Evolutionary conservation across 371 early-diverging fungal genomes (phyloP).

Genomic region (Mortierella sp.): DNA sequence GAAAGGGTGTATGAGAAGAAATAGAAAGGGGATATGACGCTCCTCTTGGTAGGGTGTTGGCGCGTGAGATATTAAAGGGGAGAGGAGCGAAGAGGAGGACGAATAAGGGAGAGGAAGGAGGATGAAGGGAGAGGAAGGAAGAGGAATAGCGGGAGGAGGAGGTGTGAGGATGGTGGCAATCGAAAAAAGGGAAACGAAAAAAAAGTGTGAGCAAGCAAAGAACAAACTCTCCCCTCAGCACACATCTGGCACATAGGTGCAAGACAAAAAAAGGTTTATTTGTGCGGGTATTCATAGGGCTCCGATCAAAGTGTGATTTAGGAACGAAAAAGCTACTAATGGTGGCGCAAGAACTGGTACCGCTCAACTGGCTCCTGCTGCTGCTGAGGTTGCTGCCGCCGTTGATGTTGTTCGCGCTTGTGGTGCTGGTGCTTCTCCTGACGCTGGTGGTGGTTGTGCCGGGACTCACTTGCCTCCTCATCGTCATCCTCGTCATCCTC

Average conservation of each 20-base stretch:
- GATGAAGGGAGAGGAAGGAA: background rate
- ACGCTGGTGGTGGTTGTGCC: background rate
- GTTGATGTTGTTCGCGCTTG: background rate
- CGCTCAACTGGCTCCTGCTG: constrained; percentile 9
- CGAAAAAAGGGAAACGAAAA: background rate
- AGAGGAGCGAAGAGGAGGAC: too few species aligned
- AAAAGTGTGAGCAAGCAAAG: background rate
- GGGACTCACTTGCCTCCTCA: background rate
- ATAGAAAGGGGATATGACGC: too few species aligned
- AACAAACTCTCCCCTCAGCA: background rate
- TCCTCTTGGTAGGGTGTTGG: too few species aligned
- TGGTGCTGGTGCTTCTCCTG: background rate
- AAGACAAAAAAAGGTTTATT: background rate
- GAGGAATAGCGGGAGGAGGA: background rate
- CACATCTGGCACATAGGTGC: background rate
- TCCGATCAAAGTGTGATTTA: background rate
- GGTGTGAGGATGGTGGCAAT: background rate
- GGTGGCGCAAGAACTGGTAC: constrained; percentile 23
- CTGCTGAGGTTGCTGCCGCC: constrained; percentile 3
- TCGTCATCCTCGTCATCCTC: background rate
- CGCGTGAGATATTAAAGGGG: too few species aligned
- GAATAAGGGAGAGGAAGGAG: background rate
- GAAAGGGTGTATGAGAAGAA: background rate
- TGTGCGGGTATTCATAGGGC: background rate
- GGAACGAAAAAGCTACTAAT: background rate